Percentiles rank a stretch among this genome's conserved stretches.
phyloP scores from a whole-genome alignment of 1,284 basidiomycete genomes.

The Ceratobasidium sp. region DNA sequence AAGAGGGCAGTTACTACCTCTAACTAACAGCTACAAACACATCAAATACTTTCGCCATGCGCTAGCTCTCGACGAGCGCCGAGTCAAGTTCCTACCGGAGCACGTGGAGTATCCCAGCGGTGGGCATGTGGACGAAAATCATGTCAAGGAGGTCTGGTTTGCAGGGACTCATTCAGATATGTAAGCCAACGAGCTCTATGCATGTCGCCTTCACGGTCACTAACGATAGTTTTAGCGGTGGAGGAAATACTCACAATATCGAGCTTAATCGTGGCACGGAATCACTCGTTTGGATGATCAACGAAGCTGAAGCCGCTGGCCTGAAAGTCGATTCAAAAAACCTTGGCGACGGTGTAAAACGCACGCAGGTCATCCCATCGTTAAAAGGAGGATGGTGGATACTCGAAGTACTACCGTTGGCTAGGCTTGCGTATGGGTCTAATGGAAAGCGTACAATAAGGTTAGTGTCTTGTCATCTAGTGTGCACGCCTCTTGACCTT shows the following conservation, averaged over 20 bases:
- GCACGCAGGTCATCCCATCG: neutral
- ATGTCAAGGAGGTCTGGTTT: constrained; percentile 56
- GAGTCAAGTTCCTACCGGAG: constrained; percentile 62
- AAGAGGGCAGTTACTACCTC: constrained; percentile 53
- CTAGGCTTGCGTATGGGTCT: neutral
- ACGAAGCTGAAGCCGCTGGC: constrained; percentile 45
- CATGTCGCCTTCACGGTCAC: neutral
- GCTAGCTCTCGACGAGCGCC: constrained; percentile 60
- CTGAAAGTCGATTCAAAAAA: constrained; percentile 10
- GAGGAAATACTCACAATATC: constrained; percentile 50
- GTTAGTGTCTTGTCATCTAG: neutral
- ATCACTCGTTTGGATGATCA: constrained; percentile 51
- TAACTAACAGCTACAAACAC: constrained; percentile 51
- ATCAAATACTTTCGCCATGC: constrained; percentile 60
- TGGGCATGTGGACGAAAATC: constrained; percentile 48
- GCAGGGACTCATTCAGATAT: constrained; percentile 57
- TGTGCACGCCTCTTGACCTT: no score
- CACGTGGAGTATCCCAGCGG: constrained; percentile 48
- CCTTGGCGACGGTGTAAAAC: constrained; percentile 2
- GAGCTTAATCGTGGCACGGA: constrained; percentile 38
- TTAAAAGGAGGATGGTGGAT: neutral
- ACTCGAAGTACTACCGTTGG: neutral
- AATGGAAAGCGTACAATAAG: neutral
- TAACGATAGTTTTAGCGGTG: constrained; percentile 46
- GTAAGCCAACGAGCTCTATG: constrained; percentile 51